Evolutionary conservation across 2,329 filamentous ascomycete genomes (phyloP).

Genomic region (Diaporthe longicolla): DNA sequence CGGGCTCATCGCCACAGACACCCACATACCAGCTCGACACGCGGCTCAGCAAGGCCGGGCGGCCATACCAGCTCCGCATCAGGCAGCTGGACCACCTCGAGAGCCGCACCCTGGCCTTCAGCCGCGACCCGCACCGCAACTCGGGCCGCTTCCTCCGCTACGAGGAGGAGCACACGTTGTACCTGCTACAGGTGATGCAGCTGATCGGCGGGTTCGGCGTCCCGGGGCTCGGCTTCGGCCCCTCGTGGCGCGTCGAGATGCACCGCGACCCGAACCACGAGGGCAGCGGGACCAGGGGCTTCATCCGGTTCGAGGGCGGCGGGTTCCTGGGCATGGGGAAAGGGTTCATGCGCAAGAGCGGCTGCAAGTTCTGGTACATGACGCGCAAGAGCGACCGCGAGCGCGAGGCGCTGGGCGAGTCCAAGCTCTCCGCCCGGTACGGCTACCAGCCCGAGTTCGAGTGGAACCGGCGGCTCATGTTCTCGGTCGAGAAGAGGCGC

Average conservation of each 20-base stretch:
- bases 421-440: constrained; percentile 52
- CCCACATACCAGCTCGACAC: constrained; percentile 32
- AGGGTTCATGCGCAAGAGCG: constrained; percentile 34
- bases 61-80: constrained; percentile 34
- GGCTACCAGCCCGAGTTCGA: constrained; percentile 38
- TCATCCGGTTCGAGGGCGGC: constrained; percentile 39
- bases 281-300: not conserved
- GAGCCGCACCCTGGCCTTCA: constrained; percentile 36
- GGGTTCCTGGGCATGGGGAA: constrained; percentile 32
- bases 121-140: not conserved
- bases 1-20: constrained; percentile 37
- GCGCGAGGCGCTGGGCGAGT: constrained; percentile 22
- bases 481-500: constrained; percentile 36
- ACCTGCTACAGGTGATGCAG: constrained; percentile 38
- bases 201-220: constrained; percentile 33
- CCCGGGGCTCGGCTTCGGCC: constrained; percentile 30
- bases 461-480: constrained; percentile 36
- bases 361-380: constrained; percentile 43
- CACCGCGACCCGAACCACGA: constrained; percentile 33
- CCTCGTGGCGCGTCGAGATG: constrained; percentile 38
- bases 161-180: constrained; percentile 36
- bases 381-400: constrained; percentile 38
- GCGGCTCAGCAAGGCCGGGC: constrained; percentile 30
- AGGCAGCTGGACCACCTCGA: constrained; percentile 37
- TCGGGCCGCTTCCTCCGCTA: constrained; percentile 13